Evolutionary conservation across 148 eudicot species (phyloP).

Genomic region (Chenopodium album): DNA sequence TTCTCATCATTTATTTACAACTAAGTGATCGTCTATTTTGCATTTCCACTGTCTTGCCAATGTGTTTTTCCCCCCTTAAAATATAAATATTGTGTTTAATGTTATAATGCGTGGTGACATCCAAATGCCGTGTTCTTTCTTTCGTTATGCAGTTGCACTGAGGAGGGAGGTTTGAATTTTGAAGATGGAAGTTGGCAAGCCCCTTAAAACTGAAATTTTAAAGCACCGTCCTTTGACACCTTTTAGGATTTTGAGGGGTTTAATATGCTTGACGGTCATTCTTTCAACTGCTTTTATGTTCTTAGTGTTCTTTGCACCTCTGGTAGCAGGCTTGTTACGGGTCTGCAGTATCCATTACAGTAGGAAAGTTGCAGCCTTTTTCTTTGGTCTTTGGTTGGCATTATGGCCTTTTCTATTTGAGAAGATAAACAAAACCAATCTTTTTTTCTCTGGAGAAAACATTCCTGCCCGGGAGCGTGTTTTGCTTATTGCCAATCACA

Average conservation of each 20-base stretch:
- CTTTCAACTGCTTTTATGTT: constrained; percentile 62
- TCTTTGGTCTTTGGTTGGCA: constrained; percentile 71
- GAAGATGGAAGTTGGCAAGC: constrained; percentile 63
- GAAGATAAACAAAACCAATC: constrained; percentile 70
- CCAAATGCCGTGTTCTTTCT: constrained; percentile 15
- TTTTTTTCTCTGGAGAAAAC: constrained; percentile 62
- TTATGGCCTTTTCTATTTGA: constrained; percentile 80
- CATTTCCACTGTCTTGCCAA: background rate
- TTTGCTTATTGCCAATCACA: constrained; percentile 70
- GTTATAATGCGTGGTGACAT: constrained; percentile 14
- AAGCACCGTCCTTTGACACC: constrained; percentile 58
- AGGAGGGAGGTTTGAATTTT: constrained; percentile 14
- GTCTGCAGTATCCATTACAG: constrained; percentile 57
- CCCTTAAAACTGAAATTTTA: constrained; percentile 28
- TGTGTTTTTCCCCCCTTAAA: background rate
- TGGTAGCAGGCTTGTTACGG: constrained; percentile 42
- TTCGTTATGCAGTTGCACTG: constrained; percentile 19
- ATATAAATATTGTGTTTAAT: background rate
- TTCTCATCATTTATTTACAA: constrained; percentile 5
- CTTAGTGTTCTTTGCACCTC: constrained; percentile 52
- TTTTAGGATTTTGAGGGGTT: constrained; percentile 58
- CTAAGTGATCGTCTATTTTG: background rate
- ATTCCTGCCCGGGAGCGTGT: constrained; percentile 64
- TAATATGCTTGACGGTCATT: constrained; percentile 55
- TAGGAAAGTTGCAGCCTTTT: constrained; percentile 45